phyloP scores from a whole-genome alignment of 768 basidiomycete species.

The Russula ochroleuca region DNA sequence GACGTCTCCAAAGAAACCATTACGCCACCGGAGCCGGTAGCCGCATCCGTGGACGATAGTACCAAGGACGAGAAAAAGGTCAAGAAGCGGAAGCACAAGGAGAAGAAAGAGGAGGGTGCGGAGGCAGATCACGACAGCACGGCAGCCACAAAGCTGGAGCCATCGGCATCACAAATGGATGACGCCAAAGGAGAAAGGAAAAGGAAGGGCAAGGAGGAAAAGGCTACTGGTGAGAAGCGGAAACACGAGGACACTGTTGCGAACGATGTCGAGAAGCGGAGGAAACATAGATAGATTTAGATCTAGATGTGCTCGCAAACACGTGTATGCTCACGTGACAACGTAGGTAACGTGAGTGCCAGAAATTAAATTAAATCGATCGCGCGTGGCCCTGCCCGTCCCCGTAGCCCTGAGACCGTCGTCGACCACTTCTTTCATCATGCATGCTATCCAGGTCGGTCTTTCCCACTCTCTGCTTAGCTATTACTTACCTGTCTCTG shows the following conservation, averaged over 20 bases:
- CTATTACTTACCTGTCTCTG: background rate
- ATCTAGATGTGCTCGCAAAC: background rate
- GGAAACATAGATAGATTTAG: slow-evolving; percentile 2
- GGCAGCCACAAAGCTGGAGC: background rate
- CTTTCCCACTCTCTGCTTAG: background rate
- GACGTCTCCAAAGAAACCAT: background rate
- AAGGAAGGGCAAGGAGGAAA: slow-evolving; percentile 1
- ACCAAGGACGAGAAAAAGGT: background rate
- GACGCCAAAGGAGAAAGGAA: background rate
- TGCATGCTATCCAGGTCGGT: slow-evolving; percentile 50
- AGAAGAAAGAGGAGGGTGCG: background rate
- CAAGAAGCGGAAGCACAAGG: slow-evolving; percentile 27
- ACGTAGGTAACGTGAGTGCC: slow-evolving; percentile 6
- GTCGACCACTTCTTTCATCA: slow-evolving; percentile 29
- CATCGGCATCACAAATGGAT: background rate
- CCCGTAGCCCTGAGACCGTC: slow-evolving; percentile 19
- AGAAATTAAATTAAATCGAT: slow-evolving; percentile 31
- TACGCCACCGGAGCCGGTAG: background rate
- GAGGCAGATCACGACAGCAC: background rate
- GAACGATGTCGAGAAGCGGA: slow-evolving; percentile 6
- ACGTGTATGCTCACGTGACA: slow-evolving; percentile 12
- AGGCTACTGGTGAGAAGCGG: background rate
- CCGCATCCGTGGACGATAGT: background rate
- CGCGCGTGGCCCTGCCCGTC: slow-evolving; percentile 5
- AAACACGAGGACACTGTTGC: background rate